A percentile compares a stretch with the other conserved stretches of the same genome.
Conservation (phyloP, 75 land plant genomes). For the Picea glauca region DNA sequence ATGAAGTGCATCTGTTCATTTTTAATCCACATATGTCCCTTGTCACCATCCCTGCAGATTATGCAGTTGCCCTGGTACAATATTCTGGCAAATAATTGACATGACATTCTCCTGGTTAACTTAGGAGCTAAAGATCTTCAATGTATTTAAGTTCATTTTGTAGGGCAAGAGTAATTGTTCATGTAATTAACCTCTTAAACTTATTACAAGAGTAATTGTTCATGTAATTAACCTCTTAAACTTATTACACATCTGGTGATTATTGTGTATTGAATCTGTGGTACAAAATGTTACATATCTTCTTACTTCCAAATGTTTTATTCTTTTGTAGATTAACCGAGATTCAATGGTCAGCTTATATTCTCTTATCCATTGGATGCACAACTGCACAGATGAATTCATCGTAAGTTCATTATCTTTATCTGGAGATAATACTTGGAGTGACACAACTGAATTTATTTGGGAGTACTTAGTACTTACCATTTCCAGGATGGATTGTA, state of each 20-base stretch:
- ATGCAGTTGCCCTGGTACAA: neutral
- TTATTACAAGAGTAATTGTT: neutral
- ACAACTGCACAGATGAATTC: slow-evolving; percentile 81
- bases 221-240: neutral
- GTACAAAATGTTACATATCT: neutral
- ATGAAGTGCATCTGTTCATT: neutral
- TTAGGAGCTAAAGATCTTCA: neutral
- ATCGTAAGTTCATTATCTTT: slow-evolving; percentile 33
- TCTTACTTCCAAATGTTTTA: neutral
- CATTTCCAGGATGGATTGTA: no score
- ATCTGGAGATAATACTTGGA: neutral
- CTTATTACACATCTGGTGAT: neutral
- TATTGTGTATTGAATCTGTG: neutral
- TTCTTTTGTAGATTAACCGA: slow-evolving; percentile 52
- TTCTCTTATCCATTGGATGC: slow-evolving; percentile 73
- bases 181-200: neutral
- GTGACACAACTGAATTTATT: neutral
- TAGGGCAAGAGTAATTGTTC: neutral
- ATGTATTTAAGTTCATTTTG: neutral
- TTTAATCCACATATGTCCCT: neutral
- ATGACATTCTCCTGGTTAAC: neutral
- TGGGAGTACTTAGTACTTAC: neutral
- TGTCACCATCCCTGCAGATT: neutral
- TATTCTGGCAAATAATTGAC: neutral
- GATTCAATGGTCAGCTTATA: slow-evolving; percentile 84